Base-by-base conservation (phyloP, 257 asterid genomes). In the Rubia yunnanensis region DNA sequence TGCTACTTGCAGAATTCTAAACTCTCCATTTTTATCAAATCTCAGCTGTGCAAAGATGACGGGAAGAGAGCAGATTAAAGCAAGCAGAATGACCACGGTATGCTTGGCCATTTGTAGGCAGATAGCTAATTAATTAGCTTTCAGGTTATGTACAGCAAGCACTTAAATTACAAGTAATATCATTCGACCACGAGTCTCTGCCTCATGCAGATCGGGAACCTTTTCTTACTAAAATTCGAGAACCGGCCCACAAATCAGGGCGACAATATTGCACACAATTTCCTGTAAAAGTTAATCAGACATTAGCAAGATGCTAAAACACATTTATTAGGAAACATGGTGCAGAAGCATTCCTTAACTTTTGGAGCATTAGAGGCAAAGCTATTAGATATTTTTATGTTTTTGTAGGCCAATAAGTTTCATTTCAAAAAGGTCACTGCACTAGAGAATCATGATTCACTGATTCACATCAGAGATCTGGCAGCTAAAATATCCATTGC, bases 1-100 rank as follows among this genome's bases (percentile, higher is more conserved):
- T 26, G 98, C 96, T 61, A 92, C 96, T 73, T 92, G 98, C 30
- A 92, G 78, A 70, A 92, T 87, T 82, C 83, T 84, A 64, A 92
- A 89, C 61, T 87, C 92, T 5, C 96, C 96, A 55, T 70, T 83
- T 56, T 65, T 71, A 73, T 81, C 81, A 74, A 92, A 92, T 50
- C 84, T 81, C 75, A 92, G 81, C 81, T 68, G 63, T 2, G 74
- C 68, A 17, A 38, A 62, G 26, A 62, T 57, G 52, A 3, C 7
- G 5, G 56, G 34, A 35, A 62, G 39, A 62, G 46, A 34, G 36
- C 57, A 23, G 18, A 62, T 2, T 35, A 61, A 24, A 49, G 56
- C 63, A 36, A 70, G 69, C 56, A 61, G 46, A 9, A 56, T 31
- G 28, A 50, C 23, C 39, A 32, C 61, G 15, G 2, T 14, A 13